Evolutionary conservation across 2,329 filamentous ascomycete species (phyloP).

Genomic region (Penicillium hesseltinei): DNA sequence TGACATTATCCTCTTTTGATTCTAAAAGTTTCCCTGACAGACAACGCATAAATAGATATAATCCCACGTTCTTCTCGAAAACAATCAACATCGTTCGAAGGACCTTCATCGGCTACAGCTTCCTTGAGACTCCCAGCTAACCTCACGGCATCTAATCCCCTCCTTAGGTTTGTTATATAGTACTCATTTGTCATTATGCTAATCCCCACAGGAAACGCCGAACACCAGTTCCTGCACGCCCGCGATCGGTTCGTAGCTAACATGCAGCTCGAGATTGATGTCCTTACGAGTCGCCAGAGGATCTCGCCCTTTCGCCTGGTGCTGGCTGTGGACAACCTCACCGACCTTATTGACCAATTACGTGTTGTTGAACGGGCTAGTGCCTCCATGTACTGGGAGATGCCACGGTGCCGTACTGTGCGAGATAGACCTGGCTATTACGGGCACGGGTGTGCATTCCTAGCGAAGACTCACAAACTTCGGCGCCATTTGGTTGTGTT

Average conservation of each 20-base stretch:
- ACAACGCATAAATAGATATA: neutral
- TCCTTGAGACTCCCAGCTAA: neutral
- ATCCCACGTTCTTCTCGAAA: neutral
- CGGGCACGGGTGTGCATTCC: neutral
- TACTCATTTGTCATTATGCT: neutral
- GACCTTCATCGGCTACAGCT: neutral
- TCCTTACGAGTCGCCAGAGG: neutral
- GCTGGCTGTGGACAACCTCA: neutral
- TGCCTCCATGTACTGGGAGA: neutral
- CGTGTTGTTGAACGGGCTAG: neutral
- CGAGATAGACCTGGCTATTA: neutral
- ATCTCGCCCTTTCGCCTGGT: neutral
- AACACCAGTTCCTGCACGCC: neutral
- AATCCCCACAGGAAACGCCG: neutral
- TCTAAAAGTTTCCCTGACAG: neutral
- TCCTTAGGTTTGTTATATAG: neutral
- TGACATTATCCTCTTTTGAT: neutral
- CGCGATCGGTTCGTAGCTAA: neutral
- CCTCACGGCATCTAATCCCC: neutral
- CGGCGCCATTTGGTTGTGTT: neutral
- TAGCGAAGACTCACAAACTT: neutral
- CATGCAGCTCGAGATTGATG: neutral
- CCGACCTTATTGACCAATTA: neutral
- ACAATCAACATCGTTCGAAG: neutral
- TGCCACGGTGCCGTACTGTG: neutral